A percentile compares a stretch with the other conserved stretches of the same genome.
Conservation (phyloP, 129 eudicot genomes). For the Helichrysum umbraculigerum region DNA sequence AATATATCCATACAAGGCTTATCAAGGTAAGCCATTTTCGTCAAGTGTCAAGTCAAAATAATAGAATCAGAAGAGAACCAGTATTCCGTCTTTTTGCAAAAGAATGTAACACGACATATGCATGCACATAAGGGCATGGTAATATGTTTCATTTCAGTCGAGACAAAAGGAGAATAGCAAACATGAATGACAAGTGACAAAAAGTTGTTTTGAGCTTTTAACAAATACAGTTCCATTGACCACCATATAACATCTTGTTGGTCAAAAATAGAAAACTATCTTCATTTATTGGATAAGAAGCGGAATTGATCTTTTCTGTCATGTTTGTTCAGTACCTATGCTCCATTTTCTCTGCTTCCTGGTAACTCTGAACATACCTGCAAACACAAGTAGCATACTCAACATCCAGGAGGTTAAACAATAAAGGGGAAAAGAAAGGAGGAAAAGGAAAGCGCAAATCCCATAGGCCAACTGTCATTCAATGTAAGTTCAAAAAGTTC, state of each 20-base stretch:
- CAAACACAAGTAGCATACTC: conserved; percentile 18
- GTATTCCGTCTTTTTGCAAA: neutral
- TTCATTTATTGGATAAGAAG: conserved; percentile 16
- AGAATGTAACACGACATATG: neutral
- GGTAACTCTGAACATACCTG: conserved; percentile 36
- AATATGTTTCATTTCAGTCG: neutral
- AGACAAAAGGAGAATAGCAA: conserved; percentile 1
- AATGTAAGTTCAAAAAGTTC: neutral
- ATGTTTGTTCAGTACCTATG: conserved; percentile 36
- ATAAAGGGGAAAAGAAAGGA: neutral
- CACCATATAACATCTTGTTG: conserved; percentile 13
- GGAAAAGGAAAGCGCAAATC: neutral
- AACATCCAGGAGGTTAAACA: neutral
- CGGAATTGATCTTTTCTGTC: conserved; percentile 12
- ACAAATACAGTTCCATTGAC: conserved; percentile 19
- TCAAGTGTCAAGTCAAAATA: neutral
- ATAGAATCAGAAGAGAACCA: neutral
- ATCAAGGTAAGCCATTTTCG: neutral
- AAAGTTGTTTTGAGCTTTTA: conserved; percentile 14
- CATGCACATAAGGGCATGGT: neutral
- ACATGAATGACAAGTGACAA: neutral
- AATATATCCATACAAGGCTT: neutral
- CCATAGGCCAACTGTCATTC: neutral
- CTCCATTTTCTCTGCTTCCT: conserved; percentile 40
- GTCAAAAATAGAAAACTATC: conserved; percentile 6